Evolutionary conservation across 2,329 filamentous ascomycete genomes (phyloP), one percentile per base, ranked within the genome.

Genomic region (Alternaria gaisen): DNA sequence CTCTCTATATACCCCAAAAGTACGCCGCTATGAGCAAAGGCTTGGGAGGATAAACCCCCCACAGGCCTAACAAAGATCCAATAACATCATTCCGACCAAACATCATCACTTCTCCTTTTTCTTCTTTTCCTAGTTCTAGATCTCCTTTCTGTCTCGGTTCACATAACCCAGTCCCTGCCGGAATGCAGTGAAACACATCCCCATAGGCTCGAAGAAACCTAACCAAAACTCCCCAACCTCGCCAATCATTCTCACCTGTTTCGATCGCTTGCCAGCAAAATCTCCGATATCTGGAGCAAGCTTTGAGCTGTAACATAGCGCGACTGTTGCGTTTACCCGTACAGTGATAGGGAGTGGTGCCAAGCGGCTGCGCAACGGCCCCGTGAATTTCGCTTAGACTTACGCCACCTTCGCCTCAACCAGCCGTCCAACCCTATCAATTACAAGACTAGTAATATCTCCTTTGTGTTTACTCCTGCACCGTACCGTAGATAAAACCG

Each of bases 1-100:
- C 57, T 67, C 43, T 51, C 44, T 36, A 60, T 67, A 67, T 67
- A 67, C 65, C 65, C 64, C 60, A 61, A 55, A 60, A 60, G 56
- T 65, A 57, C 51, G 58, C 57, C 51, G 53, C 54, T 36, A 65
- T 54, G 52, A 52, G 43, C 53, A 50, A 18, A 26, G 43, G 53
- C 43, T 24, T 16, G 28, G 53, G 53, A 56, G 53, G 40, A 32
- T 12, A 47, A 32, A 41, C 9, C 34, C 32, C 32, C 24, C 24
- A 24, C 30, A 43, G 42, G 42, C n/a, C 22, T 43, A 48, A 22
- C 43, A 56, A 43, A 50, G 11, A 56, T 40, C 43, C 42, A 56
- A 56, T 48, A n/a, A 48, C 43, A 56, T 48, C 24, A 48, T 48
- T 41, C 43, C 43, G 53, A 48, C 42, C 42, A 56, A 41, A 47